Base-by-base conservation (phyloP, 805 yeast genomes). In the Yarrowia bubula region DNA sequence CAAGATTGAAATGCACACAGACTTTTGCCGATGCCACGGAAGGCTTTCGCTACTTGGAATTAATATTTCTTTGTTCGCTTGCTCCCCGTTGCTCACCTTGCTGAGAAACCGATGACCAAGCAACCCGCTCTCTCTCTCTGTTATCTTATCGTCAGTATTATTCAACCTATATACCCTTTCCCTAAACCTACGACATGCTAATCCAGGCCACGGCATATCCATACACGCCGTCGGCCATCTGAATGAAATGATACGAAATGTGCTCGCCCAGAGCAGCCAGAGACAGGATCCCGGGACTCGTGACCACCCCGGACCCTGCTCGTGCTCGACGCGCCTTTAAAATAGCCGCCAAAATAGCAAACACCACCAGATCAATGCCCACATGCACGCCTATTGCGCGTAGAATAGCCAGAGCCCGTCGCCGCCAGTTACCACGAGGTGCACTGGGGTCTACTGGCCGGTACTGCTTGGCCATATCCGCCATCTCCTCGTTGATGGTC, bases 401-500 rank as follows among this genome's bases (percentile, higher is more conserved):
- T 17, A 41, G 13, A 11, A 39, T 4, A 4, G 17, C n/a, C 38
- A 28, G 8, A 1, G 8, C 38, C 3, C 42, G 17, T 1, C 47
- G 46, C 4, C 38, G 10, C 61, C 61, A 55, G 37, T 31, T 15
- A 9, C 38, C 10, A 7, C 47, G 44, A 7, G 61, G 61, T 14
- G 10, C 47, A 9, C 37, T 15, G 3, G 61, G 39, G 13, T 28
- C 61, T 0, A 37, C 9, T 1, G 61, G 61, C 8, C 61, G 61
- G 38, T 39, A 55, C 47, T 55, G 61, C 11, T 55, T 55, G 10
- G 61, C 61, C 61, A 55, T 55, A 14, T 55, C 61, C 8, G 61
- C 61, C 64, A 58, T 58, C 22, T 58, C 64, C 43, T 44, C 51
- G 51, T 58, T 58, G 43, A 58, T 58, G 50, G 51, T 58, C 11